Percentiles rank a stretch among this genome's conserved stretches.
Conservation (phyloP, 495 filamentous ascomycete genomes). For the Hyaloscypha finlandica region DNA sequence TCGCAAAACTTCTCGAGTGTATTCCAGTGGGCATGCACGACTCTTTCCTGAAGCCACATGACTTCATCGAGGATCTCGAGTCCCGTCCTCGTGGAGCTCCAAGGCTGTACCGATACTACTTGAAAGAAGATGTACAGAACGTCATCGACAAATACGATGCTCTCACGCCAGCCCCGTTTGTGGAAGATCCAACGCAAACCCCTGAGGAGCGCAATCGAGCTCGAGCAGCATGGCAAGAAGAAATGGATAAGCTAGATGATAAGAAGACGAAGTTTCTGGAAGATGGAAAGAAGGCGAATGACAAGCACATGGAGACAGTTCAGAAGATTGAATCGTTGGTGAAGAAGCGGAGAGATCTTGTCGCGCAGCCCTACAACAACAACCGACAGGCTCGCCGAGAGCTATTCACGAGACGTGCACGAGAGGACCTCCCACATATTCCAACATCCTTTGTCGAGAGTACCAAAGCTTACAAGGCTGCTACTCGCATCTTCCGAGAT, state of each 20-base stretch:
- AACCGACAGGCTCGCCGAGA: slow-evolving; percentile 25
- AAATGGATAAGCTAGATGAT: slow-evolving; percentile 19
- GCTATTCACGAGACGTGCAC: slow-evolving; percentile 29
- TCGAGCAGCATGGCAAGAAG: slow-evolving; percentile 14
- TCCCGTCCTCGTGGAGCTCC: slow-evolving; percentile 18
- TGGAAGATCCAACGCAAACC: slow-evolving; percentile 21
- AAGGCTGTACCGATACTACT: slow-evolving; percentile 27
- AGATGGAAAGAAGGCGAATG: slow-evolving; percentile 25
- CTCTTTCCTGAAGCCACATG: slow-evolving; percentile 32
- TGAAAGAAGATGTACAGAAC: slow-evolving; percentile 21
- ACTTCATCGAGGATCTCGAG: slow-evolving; percentile 22
- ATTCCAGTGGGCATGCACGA: slow-evolving; percentile 32
- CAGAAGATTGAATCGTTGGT: slow-evolving; percentile 26
- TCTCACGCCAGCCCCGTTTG: slow-evolving; percentile 25
- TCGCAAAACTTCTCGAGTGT: slow-evolving; percentile 30
- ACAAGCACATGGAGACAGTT: slow-evolving; percentile 28
- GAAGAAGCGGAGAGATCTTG: slow-evolving; percentile 11
- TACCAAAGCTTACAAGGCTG: slow-evolving; percentile 27
- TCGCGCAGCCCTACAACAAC: slow-evolving; percentile 22
- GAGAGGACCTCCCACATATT: slow-evolving; percentile 31
- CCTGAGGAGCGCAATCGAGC: slow-evolving; percentile 25
- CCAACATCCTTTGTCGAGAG: slow-evolving; percentile 26
- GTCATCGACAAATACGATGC: slow-evolving; percentile 29
- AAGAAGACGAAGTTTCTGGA: slow-evolving; percentile 25
- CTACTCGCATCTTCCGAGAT: slow-evolving; percentile 31